phyloP scores from a whole-genome alignment of 129 eudicot species.

The Ambrosia artemisiifolia region DNA sequence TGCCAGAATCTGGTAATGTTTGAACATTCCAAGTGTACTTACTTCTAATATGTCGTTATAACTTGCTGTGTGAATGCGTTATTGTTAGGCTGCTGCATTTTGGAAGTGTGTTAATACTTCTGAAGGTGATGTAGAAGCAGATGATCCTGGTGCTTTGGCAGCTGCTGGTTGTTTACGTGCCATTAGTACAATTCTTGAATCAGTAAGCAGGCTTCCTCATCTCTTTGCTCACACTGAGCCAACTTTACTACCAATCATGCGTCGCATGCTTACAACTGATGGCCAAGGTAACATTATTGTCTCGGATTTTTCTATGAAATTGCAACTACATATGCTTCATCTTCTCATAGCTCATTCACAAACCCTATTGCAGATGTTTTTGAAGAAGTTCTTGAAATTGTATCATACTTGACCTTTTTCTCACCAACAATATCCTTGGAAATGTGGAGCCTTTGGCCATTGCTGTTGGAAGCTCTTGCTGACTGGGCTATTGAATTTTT shows the following conservation, averaged over 20 bases:
- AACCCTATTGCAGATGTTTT: constrained; percentile 67
- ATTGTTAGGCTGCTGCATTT: constrained; percentile 81
- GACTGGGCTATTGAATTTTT: constrained; percentile 99
- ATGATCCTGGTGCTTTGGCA: constrained; percentile 96
- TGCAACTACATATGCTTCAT: constrained; percentile 4
- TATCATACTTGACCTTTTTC: constrained; percentile 91
- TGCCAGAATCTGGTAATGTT: constrained; percentile 88
- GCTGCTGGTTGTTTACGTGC: constrained; percentile 99
- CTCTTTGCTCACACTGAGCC: constrained; percentile 82
- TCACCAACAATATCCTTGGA: constrained; percentile 93
- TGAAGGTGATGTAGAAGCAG: constrained; percentile 91
- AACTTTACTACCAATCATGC: constrained; percentile 83
- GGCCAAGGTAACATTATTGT: constrained; percentile 70
- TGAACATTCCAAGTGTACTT: constrained; percentile 4
- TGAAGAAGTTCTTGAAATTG: constrained; percentile 93
- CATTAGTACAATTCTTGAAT: constrained; percentile 93
- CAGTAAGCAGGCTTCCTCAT: constrained; percentile 89
- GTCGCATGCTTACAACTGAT: constrained; percentile 91
- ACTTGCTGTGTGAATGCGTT: background rate
- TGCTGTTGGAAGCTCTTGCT: constrained; percentile 77
- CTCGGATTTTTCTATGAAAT: background rate
- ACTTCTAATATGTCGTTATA: background rate
- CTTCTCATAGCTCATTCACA: constrained; percentile 8
- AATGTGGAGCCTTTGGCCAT: constrained; percentile 99
- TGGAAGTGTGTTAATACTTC: constrained; percentile 88